phyloP scores from a whole-genome alignment of 2,329 filamentous ascomycete genomes.

The Cytospora piceicola region DNA sequence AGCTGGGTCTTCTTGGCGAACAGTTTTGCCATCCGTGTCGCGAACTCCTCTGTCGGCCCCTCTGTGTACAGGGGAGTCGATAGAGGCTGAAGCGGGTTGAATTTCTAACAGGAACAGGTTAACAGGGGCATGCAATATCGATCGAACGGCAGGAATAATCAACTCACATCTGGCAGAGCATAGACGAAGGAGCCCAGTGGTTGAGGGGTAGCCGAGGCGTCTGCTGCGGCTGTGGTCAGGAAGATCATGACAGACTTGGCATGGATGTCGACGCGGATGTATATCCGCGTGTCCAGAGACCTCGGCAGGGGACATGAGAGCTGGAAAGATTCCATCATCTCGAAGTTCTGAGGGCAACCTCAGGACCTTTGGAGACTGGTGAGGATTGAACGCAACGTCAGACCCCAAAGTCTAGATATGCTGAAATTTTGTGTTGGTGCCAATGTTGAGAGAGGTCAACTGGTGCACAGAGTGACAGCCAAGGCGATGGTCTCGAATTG shows the following conservation, averaged over 20 bases:
- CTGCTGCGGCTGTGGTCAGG: constrained; percentile 60
- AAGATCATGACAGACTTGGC: constrained; percentile 63
- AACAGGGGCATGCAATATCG: not conserved
- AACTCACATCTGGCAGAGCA: constrained; percentile 81
- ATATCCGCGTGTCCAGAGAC: constrained; percentile 63
- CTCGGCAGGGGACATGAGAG: constrained; percentile 64
- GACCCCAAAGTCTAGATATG: not conserved
- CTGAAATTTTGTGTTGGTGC: not conserved
- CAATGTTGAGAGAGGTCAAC: not conserved
- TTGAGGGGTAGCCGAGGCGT: constrained; percentile 53
- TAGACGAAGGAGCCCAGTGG: constrained; percentile 90
- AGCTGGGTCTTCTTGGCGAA: constrained; percentile 72
- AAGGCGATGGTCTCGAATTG: constrained; percentile 12
- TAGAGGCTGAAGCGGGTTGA: constrained; percentile 64
- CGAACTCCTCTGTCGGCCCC: constrained; percentile 81
- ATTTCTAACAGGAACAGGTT: constrained; percentile 43
- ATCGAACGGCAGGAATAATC: not conserved
- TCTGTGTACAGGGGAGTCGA: constrained; percentile 79
- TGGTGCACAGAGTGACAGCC: constrained; percentile 9
- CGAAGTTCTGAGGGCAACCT: not conserved
- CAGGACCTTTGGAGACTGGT: not conserved
- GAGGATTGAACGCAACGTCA: not conserved
- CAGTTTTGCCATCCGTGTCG: constrained; percentile 81
- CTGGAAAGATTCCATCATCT: constrained; percentile 41
- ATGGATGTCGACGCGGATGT: constrained; percentile 62